Base-by-base conservation (phyloP, 495 filamentous ascomycete genomes). In the Articulospora tetracladia region DNA sequence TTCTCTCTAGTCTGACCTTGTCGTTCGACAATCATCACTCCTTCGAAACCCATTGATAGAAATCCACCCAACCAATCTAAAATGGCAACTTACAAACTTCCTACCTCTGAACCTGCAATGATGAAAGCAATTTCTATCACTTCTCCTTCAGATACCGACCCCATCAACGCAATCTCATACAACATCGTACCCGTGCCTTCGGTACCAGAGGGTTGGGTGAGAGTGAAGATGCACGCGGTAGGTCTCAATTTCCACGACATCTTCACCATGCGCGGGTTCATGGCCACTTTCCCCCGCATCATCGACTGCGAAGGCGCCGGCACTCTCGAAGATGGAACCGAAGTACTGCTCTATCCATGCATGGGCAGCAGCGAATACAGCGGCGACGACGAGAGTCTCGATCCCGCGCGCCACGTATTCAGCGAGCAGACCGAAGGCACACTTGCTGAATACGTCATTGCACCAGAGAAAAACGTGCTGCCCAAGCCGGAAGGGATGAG, bases 171-270 rank as follows among this genome's bases (percentile, higher is more conserved):
- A 7, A 32, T 69, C 49, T 59, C 62, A 41, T 52, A n/a, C 55
- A 34, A 27, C 55, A 63, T 2, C 67, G 57, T 0, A 7, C 39
- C 39, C 3, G n/a, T 44, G 3, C 39, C 39, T 17, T 46, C 58
- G n/a, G 54, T 62, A 0, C 68, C 62, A 15, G 56, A 64, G 26
- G 64, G 62, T 0, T 70, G 58, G 63, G 53, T 66, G 2, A 59
- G 41, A 46, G 64, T 70, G 54, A 67, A 66, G 44, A 61, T 69
- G 47, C 52, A 46, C 3, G 62, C 62, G 20, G 62, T 62, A 11
- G 64, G 68, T 20, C 51, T 69, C 17, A 67, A 69, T 30, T 69
- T 57, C 54, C 64, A 66, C 30, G 64, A 68, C 61, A 63, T 69
- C 24, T 69, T 61, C 55, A 54, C 58, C 30, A 46, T 70, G 27